Conservation (phyloP, 306 rosid species). For the Potentilla sterilis region DNA sequence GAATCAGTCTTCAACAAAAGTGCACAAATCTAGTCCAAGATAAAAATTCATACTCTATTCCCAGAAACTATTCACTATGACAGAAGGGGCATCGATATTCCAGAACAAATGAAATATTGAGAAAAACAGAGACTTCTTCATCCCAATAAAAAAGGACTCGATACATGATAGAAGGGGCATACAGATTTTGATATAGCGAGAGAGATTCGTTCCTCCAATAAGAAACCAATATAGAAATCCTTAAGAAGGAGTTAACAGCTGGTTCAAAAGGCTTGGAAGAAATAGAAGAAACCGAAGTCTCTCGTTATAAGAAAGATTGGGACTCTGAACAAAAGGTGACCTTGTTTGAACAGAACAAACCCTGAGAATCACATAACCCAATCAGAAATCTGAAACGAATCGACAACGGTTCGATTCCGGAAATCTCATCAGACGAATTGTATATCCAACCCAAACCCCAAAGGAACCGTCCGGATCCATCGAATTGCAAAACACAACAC, state of each 20-base stretch:
- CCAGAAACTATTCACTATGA: not conserved
- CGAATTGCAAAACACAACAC: not conserved
- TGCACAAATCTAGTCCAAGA: not conserved
- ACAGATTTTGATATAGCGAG: too few species aligned
- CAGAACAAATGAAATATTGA: not conserved
- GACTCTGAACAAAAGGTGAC: not conserved
- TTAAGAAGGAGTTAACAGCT: not conserved
- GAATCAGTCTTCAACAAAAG: not conserved
- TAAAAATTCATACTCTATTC: too few species aligned
- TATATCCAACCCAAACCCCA: not conserved
- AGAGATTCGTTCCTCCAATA: not conserved
- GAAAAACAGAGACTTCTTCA: too few species aligned
- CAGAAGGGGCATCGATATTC: not conserved
- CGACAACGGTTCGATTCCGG: not conserved
- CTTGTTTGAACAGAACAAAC: not conserved
- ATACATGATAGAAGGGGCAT: not conserved
- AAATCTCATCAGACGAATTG: not conserved
- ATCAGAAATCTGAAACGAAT: not conserved
- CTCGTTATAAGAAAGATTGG: not conserved
- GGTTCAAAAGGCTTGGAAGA: not conserved
- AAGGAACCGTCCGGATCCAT: slow-evolving; percentile 2
- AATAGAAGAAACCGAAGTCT: too few species aligned
- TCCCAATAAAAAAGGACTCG: too few species aligned
- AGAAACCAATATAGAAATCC: not conserved
- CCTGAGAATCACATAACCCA: too few species aligned